Conservation (phyloP, 2,329 filamentous ascomycete genomes). For the Cladophialophora immunda region DNA sequence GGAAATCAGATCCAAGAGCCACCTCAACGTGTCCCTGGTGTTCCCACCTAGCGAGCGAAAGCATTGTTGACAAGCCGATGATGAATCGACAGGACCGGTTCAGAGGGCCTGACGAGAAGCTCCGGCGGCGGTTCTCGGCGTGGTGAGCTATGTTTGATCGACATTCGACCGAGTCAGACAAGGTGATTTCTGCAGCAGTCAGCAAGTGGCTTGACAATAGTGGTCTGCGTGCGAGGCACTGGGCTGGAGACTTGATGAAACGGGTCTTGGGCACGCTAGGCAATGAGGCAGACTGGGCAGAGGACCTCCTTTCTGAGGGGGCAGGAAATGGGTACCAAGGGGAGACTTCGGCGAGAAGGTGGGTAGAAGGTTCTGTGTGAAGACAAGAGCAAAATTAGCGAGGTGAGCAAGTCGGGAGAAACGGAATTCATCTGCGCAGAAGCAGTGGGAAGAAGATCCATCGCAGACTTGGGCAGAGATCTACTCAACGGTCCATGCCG, state of each 20-base stretch:
- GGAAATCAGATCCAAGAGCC: neutral
- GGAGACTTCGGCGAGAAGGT: conserved; percentile 17
- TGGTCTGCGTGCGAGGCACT: neutral
- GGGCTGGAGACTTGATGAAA: conserved; percentile 1
- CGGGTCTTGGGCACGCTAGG: conserved; percentile 2
- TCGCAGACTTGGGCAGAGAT: neutral
- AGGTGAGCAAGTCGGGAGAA: neutral
- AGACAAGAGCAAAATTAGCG: neutral
- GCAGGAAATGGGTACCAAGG: neutral
- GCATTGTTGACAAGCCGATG: neutral
- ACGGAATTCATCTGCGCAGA: conserved; percentile 5
- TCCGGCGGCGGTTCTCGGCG: neutral
- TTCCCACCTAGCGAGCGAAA: conserved; percentile 1
- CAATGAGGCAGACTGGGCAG: conserved; percentile 5
- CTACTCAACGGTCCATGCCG: neutral
- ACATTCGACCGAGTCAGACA: conserved; percentile 7
- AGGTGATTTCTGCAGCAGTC: neutral
- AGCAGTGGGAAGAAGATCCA: neutral
- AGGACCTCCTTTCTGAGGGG: conserved; percentile 6
- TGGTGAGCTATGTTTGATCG: neutral
- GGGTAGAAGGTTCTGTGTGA: conserved; percentile 15
- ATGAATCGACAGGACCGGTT: neutral
- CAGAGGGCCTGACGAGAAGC: neutral
- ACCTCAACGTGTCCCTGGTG: neutral
- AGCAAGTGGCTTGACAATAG: conserved; percentile 5